Conservation (phyloP, 345 rosid genomes). For the Eucalyptus pauciflora region DNA sequence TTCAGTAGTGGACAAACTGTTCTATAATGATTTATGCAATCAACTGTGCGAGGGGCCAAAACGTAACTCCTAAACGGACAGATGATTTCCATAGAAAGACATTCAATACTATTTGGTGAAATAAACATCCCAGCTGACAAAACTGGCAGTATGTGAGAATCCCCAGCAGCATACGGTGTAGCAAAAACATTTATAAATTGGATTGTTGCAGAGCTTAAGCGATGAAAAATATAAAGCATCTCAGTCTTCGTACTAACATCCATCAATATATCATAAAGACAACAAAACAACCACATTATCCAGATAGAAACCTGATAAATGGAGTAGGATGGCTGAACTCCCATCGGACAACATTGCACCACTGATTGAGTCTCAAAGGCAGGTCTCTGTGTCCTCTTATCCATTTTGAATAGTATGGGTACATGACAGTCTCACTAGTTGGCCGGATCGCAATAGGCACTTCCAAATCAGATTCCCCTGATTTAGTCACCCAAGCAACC, state of each 20-base stretch:
- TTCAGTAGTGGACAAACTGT: neutral
- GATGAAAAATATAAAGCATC: neutral
- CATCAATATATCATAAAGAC: neutral
- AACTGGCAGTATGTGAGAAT: neutral
- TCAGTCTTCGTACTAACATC: neutral
- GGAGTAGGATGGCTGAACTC: constrained; percentile 99
- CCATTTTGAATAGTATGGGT: constrained; percentile 97
- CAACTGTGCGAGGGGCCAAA: neutral
- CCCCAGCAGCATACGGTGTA: neutral
- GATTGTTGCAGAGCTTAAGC: neutral
- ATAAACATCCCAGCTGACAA: neutral
- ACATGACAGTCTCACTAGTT: constrained; percentile 98
- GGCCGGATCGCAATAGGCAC: constrained; percentile 94
- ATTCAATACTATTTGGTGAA: neutral
- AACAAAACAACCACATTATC: neutral
- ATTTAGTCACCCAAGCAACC: constrained; percentile 99
- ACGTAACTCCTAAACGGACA: neutral
- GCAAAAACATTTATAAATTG: neutral
- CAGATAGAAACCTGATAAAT: constrained; percentile 68
- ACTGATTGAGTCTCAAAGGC: constrained; percentile 91
- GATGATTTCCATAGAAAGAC: neutral
- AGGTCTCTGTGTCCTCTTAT: constrained; percentile 95
- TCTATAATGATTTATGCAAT: neutral
- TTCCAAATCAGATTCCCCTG: constrained; percentile 89
- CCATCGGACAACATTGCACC: constrained; percentile 99